Base-by-base conservation (phyloP, 129 eudicot genomes). In the Lactuca saligna region DNA sequence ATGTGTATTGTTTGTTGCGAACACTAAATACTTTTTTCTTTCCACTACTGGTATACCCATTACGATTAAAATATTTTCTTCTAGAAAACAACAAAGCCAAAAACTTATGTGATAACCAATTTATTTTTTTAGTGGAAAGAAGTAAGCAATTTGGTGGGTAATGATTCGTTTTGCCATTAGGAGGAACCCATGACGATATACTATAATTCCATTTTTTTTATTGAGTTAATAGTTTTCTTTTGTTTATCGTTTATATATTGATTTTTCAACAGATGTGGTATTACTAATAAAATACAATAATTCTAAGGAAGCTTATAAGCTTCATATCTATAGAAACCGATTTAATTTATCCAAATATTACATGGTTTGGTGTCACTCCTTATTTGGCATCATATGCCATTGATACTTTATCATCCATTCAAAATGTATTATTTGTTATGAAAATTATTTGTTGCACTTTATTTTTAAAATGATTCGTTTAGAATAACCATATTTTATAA, bases 31-130 rank as follows among this genome's bases (percentile, higher is more conserved):
- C 9, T 32, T 8, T 57, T 57, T 57, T 57, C 31, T 2, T 35
- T 11, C 63, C 63, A 31, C 63, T 57, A 31, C 7, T 8, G 13
- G 25, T 57, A 57, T 10, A 31, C 41, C 63, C 38, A 57, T 32
- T 57, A 57, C 13, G 7, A 31, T 57, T 4, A 29, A 32, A 41
- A 14, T 17, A 20, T 25, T 10, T 29, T 32, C 44, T 65, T 65
- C 71, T 66, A 66, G 71, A 66, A 66, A 33, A 49, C 29, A 66
- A 49, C 29, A 34, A 66, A 46, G 8, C 9, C 15, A 66, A n/a
- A 3, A 17, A 12, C n/a, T 31, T 32, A 64, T 46, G 37, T 20
- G 53, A 6, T 7, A 48, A 48, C 42, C 42, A 3, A 65, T 65
- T 16, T 46, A 1, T 25, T 10, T 17, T 49, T 48, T 49, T 20